These are phyloP conservation scores for Dactylellina parvicollis DNA, from an alignment of 2,329 filamentous ascomycete species.

Conservation along the genomic window DNA sequence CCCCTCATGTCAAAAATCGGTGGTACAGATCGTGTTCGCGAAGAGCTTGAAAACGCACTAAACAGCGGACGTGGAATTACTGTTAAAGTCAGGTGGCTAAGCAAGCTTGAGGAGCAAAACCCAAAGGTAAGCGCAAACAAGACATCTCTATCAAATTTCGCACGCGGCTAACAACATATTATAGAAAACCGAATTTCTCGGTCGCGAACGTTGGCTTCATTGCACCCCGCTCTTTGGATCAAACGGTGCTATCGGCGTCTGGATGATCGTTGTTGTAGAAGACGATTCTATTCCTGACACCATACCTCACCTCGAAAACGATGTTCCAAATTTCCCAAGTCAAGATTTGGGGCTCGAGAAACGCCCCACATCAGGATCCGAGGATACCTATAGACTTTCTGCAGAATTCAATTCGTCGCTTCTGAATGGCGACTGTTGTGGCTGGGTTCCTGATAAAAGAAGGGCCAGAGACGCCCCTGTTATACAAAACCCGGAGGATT, in stretches of 20 bases:
- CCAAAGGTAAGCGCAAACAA: slow-evolving; percentile 25
- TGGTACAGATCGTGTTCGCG: slow-evolving; percentile 64
- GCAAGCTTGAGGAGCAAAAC: slow-evolving; percentile 62
- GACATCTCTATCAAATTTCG: neutral
- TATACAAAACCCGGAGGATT: slow-evolving; percentile 37
- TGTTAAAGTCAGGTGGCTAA: slow-evolving; percentile 77
- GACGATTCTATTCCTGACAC: slow-evolving; percentile 29
- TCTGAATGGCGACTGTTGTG: slow-evolving; percentile 1
- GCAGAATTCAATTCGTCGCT: slow-evolving; percentile 1
- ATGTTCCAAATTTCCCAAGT: slow-evolving; percentile 26
- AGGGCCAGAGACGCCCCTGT: slow-evolving; percentile 35
- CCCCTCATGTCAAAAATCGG: slow-evolving; percentile 68
- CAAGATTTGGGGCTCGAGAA: slow-evolving; percentile 19
- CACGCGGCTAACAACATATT: neutral
- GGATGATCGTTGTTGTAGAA: slow-evolving; percentile 80
- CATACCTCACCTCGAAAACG: slow-evolving; percentile 19
- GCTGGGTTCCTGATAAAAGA: slow-evolving; percentile 4
- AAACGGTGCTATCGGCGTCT: slow-evolving; percentile 76
- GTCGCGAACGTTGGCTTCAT: slow-evolving; percentile 77
- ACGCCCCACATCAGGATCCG: slow-evolving; percentile 17
- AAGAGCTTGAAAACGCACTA: slow-evolving; percentile 69
- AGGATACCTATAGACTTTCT: slow-evolving; percentile 21
- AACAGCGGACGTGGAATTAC: slow-evolving; percentile 76
- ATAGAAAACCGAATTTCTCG: slow-evolving; percentile 62
- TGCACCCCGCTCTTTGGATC: slow-evolving; percentile 76